Conservation (phyloP, 2,329 filamentous ascomycete species). For the Zymoseptoria crescenta region DNA sequence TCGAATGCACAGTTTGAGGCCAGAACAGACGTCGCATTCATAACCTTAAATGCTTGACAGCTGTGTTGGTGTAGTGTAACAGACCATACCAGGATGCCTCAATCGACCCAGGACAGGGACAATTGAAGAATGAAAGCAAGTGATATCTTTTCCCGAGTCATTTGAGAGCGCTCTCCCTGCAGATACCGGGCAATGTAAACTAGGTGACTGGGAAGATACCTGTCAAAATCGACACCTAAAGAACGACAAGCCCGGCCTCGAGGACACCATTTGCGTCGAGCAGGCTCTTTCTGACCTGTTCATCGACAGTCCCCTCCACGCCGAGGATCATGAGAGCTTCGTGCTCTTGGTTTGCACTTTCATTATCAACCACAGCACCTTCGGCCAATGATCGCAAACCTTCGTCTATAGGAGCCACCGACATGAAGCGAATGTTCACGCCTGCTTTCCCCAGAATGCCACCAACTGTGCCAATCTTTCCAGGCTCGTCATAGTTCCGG, state of each 20-base stretch:
- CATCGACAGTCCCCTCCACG: conserved; percentile 57
- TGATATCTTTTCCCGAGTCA: too few relatives aligned
- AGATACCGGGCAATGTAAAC: background rate
- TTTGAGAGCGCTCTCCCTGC: background rate
- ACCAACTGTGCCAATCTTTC: conserved; percentile 75
- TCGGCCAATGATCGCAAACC: conserved; percentile 14
- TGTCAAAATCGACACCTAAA: conserved; percentile 18
- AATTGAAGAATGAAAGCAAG: too few relatives aligned
- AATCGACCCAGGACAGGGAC: too few relatives aligned
- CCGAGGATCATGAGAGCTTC: conserved; percentile 80
- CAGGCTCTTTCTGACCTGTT: conserved; percentile 45
- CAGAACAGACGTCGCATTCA: too few relatives aligned
- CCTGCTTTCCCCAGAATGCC: conserved; percentile 59
- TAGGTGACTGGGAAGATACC: background rate
- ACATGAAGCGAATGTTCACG: conserved; percentile 77
- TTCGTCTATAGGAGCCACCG: conserved; percentile 53
- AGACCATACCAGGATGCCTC: too few relatives aligned
- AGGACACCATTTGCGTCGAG: conserved; percentile 45
- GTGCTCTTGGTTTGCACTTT: conserved; percentile 33
- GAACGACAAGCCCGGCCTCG: conserved; percentile 45
- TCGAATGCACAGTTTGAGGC: too few relatives aligned
- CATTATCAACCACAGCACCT: conserved; percentile 23
- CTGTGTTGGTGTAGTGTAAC: too few relatives aligned
- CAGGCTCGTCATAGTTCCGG: conserved; percentile 72
- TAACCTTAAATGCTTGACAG: too few relatives aligned